A percentile compares a stretch with the other conserved stretches of the same genome.
Evolutionary conservation across 2,329 filamentous ascomycete genomes (phyloP).

Genomic region (Ceratocystis diversiconidia): DNA sequence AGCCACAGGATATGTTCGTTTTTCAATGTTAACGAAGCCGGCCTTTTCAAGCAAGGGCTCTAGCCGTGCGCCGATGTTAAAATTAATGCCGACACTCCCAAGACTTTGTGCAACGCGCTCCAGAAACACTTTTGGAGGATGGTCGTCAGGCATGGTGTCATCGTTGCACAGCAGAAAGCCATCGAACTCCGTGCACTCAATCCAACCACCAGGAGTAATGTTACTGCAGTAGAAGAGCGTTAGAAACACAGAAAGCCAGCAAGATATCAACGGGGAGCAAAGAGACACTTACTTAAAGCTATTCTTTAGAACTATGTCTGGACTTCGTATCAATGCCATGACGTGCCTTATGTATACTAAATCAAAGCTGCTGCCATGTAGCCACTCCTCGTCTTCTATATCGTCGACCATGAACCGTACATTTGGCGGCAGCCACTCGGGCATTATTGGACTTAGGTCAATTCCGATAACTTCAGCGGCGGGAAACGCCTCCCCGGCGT

Average conservation of each 20-base stretch:
- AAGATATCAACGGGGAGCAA: neutral
- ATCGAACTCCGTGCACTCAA: slow-evolving; percentile 37
- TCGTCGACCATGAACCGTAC: slow-evolving; percentile 50
- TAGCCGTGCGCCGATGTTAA: slow-evolving; percentile 26
- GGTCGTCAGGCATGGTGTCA: slow-evolving; percentile 30
- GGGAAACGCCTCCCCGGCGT: slow-evolving; percentile 32
- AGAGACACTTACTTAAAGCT: slow-evolving; percentile 24
- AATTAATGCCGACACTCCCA: slow-evolving; percentile 28
- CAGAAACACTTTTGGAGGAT: slow-evolving; percentile 27
- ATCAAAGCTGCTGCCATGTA: slow-evolving; percentile 35
- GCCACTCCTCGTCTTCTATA: slow-evolving; percentile 43
- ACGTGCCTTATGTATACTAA: slow-evolving; percentile 39
- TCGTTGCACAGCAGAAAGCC: slow-evolving; percentile 31
- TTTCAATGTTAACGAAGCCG: slow-evolving; percentile 33
- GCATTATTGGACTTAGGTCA: slow-evolving; percentile 34
- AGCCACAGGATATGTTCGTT: slow-evolving; percentile 29
- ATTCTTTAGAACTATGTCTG: slow-evolving; percentile 32
- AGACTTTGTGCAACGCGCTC: slow-evolving; percentile 25
- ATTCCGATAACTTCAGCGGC: slow-evolving; percentile 29
- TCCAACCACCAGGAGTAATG: slow-evolving; percentile 32
- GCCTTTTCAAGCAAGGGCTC: slow-evolving; percentile 26
- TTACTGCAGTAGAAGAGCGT: slow-evolving; percentile 17
- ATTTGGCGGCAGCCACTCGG: slow-evolving; percentile 41
- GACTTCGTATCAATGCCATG: slow-evolving; percentile 38
- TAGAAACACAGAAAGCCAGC: neutral